phyloP scores from a whole-genome alignment of 345 rosid genomes.

The Brassica incana region DNA sequence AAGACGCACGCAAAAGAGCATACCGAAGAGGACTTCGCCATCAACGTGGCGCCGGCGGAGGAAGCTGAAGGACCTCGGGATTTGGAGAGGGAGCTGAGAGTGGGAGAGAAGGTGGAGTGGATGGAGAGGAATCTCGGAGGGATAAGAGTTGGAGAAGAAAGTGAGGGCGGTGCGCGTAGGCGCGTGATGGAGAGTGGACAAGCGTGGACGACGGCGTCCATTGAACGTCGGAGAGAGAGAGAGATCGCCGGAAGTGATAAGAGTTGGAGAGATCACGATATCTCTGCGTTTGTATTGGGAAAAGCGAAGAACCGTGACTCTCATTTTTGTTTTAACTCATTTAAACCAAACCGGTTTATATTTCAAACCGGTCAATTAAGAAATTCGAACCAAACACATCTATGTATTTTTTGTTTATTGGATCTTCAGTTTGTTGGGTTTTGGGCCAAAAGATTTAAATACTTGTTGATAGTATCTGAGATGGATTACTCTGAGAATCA shows the following conservation, averaged over 20 bases:
- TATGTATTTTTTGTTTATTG: background rate
- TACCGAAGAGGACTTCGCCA: constrained; percentile 58
- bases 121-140: constrained; percentile 42
- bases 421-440: background rate
- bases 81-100: constrained; percentile 17
- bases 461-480: background rate
- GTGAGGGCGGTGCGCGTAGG: constrained; percentile 41
- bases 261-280: background rate
- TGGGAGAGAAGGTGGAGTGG: constrained; percentile 22
- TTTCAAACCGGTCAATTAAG: background rate
- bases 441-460: background rate
- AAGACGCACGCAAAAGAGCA: constrained; percentile 2
- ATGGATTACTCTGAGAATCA: too few relatives aligned
- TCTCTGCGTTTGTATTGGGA: constrained; percentile 38
- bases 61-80: constrained; percentile 40
- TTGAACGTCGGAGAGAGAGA: constrained; percentile 26
- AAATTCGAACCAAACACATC: background rate
- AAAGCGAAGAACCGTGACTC: constrained; percentile 19
- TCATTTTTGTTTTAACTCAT: background rate
- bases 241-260: constrained; percentile 25
- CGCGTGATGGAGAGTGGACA: constrained; percentile 38
- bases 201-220: constrained; percentile 50
- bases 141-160: constrained; percentile 26
- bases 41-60: constrained; percentile 49
- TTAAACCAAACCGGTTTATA: constrained; percentile 26